Conservation (phyloP, 2,329 filamentous ascomycete genomes). For the Fusarium pseudonygamai region DNA sequence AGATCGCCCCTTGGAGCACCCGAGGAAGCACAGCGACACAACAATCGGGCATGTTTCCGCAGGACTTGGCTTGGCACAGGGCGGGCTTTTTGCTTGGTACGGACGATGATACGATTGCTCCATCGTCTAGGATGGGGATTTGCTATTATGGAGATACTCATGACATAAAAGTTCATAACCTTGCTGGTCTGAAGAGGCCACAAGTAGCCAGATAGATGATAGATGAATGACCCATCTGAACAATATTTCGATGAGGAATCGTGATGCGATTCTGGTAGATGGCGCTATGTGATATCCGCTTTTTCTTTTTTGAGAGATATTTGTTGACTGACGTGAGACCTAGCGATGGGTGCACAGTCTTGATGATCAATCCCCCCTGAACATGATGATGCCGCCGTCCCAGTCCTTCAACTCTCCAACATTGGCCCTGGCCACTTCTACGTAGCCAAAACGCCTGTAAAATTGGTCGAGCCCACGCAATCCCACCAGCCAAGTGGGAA, state of each 20-base stretch:
- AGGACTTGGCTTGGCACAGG: neutral
- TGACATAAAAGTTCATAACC: slow-evolving; percentile 7
- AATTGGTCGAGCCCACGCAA: slow-evolving; percentile 45
- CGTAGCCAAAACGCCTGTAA: slow-evolving; percentile 48
- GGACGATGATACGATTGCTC: slow-evolving; percentile 12
- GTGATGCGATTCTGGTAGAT: neutral
- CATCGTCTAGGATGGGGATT: neutral
- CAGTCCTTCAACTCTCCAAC: slow-evolving; percentile 49
- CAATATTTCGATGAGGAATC: neutral
- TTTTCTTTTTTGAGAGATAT: neutral
- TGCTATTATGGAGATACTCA: slow-evolving; percentile 11
- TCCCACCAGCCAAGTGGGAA: slow-evolving; percentile 47
- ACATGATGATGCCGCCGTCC: slow-evolving; percentile 52
- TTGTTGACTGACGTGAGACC: neutral
- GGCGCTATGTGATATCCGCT: neutral
- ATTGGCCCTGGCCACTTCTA: slow-evolving; percentile 48
- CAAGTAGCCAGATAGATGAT: neutral
- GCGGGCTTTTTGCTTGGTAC: slow-evolving; percentile 4
- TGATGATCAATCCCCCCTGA: slow-evolving; percentile 43
- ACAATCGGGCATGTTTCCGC: neutral
- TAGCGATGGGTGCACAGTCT: neutral
- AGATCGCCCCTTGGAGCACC: slow-evolving; percentile 1
- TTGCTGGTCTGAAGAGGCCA: slow-evolving; percentile 9
- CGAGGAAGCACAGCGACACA: slow-evolving; percentile 1
- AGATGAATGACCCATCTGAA: slow-evolving; percentile 5